Evolutionary conservation across 192 early-diverging fungal genomes (phyloP).

Genomic region (Podochytrium sp.): DNA sequence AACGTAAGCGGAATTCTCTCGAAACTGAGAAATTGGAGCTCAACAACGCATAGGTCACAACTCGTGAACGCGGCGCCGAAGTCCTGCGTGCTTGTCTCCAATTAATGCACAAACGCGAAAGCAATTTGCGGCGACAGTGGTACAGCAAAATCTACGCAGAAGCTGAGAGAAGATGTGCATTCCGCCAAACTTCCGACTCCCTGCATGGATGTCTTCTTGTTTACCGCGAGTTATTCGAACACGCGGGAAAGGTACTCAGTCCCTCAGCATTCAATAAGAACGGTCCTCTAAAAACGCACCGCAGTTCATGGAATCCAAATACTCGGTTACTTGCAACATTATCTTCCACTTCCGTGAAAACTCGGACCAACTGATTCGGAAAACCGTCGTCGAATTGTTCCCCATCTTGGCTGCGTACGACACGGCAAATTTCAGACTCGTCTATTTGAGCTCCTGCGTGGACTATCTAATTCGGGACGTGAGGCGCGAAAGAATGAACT

Average conservation of each 20-base stretch:
- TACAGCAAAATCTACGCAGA: conserved; percentile 85
- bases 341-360: conserved; percentile 79
- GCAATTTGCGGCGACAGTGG: conserved; percentile 61
- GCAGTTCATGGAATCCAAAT: conserved; percentile 85
- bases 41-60: conserved; percentile 59
- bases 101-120: conserved; percentile 79
- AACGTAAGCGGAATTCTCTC: no score
- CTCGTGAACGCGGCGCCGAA: conserved; percentile 82
- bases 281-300: neutral
- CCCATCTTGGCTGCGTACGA: conserved; percentile 82
- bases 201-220: conserved; percentile 87
- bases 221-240: conserved; percentile 76
- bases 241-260: conserved; percentile 75
- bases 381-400: conserved; percentile 82
- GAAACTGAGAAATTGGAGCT: neutral
- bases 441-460: conserved; percentile 76
- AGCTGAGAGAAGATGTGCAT: conserved; percentile 62
- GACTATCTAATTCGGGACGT: conserved; percentile 70
- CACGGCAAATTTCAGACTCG: conserved; percentile 64
- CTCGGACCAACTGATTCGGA: conserved; percentile 75
- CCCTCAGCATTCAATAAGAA: no score
- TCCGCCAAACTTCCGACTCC: conserved; percentile 65
- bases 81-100: conserved; percentile 76
- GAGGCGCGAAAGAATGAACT: conserved; percentile 57
- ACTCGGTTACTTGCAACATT: conserved; percentile 72